phyloP scores from a whole-genome alignment of 805 yeast genomes.

The Cyberlindnera nakhonratchasimensis region DNA sequence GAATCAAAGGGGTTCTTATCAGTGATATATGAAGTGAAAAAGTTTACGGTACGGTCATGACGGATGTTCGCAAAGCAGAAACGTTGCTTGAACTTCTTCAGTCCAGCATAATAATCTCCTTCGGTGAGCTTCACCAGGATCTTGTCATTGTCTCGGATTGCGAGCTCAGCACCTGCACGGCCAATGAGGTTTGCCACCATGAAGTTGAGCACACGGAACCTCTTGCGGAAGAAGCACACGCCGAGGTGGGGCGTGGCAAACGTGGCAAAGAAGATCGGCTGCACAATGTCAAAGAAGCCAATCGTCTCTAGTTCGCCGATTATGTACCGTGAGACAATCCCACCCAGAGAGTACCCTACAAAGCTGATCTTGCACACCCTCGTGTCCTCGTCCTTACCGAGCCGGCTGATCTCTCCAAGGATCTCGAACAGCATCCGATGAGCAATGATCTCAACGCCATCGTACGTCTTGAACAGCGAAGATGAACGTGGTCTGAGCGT shows the following conservation, averaged over 20 bases:
- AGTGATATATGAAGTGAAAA: conserved; percentile 77
- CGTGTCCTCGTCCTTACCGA: conserved; percentile 27
- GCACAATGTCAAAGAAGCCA: conserved; percentile 50
- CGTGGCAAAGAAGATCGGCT: conserved; percentile 61
- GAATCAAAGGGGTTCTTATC: conserved; percentile 69
- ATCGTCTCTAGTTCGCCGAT: conserved; percentile 64
- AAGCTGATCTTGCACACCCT: conserved; percentile 57
- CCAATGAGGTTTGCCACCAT: conserved; percentile 57
- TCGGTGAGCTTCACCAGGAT: conserved; percentile 41
- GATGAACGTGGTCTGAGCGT: conserved; percentile 56
- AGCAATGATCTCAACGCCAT: conserved; percentile 75
- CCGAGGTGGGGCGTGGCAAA: conserved; percentile 83
- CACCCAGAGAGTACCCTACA: conserved; percentile 89
- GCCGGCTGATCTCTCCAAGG: conserved; percentile 37
- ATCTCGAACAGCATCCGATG: conserved; percentile 69
- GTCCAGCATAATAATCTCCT: conserved; percentile 49
- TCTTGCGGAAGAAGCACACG: conserved; percentile 43
- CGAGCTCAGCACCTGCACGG: conserved; percentile 71
- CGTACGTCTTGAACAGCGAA: conserved; percentile 73
- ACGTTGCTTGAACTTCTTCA: conserved; percentile 53
- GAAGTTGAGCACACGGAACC: conserved; percentile 39
- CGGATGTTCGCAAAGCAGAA: conserved; percentile 68
- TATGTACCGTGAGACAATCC: conserved; percentile 75
- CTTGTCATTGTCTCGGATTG: conserved; percentile 44
- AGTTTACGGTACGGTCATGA: conserved; percentile 85